Percentiles rank a stretch among this genome's conserved stretches.
phyloP scores from a whole-genome alignment of 192 early-diverging fungal genomes.

The Chytriomyces sp. region DNA sequence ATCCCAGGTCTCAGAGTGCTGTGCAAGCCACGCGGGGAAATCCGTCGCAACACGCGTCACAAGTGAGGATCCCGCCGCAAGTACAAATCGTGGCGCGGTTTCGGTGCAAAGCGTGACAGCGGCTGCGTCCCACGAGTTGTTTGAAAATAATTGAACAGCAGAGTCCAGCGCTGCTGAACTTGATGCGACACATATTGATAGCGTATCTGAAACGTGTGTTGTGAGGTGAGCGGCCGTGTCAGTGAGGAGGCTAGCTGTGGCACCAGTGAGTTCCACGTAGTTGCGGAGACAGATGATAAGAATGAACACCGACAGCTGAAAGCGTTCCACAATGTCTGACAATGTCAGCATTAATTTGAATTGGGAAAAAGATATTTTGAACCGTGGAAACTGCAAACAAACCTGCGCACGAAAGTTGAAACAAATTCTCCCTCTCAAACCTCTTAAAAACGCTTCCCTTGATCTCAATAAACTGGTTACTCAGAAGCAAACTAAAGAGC shows the following conservation, averaged over 20 bases:
- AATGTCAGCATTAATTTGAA: neutral
- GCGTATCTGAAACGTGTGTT: too few species aligned
- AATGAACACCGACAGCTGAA: conserved; percentile 87
- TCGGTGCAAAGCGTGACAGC: neutral
- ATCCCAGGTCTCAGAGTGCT: conserved; percentile 47
- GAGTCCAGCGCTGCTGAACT: conserved; percentile 1
- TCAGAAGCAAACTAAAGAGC: conserved; percentile 88
- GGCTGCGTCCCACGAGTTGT: neutral
- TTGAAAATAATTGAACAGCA: neutral
- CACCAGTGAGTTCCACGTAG: conserved; percentile 77
- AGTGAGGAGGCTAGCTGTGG: neutral
- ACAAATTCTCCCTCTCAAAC: conserved; percentile 96
- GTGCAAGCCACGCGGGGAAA: neutral
- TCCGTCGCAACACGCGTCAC: neutral
- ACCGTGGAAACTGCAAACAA: conserved; percentile 17
- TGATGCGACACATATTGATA: neutral
- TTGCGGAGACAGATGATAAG: conserved; percentile 90
- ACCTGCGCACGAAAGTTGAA: conserved; percentile 92
- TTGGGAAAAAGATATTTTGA: neutral
- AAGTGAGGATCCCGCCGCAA: too few species aligned
- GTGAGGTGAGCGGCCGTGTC: neutral
- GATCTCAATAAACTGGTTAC: conserved; percentile 98
- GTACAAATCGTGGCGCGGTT: neutral
- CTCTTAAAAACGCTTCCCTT: conserved; percentile 96
- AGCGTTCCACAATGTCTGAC: conserved; percentile 93